These are phyloP conservation scores for Collybia sp. DNA, from an alignment of 768 basidiomycete genomes.

Conservation along the genomic window DNA sequence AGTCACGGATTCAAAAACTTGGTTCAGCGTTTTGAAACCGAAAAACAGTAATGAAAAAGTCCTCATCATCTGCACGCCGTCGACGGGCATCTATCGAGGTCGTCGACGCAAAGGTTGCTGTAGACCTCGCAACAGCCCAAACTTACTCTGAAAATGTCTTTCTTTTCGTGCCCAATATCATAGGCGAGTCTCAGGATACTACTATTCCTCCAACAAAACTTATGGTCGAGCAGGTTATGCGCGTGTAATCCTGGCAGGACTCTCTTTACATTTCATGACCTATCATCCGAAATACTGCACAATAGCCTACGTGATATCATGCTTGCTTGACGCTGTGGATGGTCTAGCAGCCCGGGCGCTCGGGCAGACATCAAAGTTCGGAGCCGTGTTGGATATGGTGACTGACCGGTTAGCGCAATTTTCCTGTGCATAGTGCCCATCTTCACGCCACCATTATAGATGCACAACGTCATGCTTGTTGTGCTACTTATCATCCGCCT, in stretches of 20 bases:
- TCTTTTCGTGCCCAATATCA: constrained; percentile 94
- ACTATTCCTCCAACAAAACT: constrained; percentile 1
- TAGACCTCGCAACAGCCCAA: constrained; percentile 84
- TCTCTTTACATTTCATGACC: constrained; percentile 91
- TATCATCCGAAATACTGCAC: constrained; percentile 93
- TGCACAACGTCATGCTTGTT: constrained; percentile 95
- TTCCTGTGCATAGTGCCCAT: background rate
- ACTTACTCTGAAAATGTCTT: constrained; percentile 94
- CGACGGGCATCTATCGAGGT: constrained; percentile 51
- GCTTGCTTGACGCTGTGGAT: constrained; percentile 92
- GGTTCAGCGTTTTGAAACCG: too few species aligned
- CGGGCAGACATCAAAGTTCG: constrained; percentile 93
- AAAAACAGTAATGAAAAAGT: constrained; percentile 17
- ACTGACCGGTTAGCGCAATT: constrained; percentile 78
- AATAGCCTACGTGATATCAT: constrained; percentile 82
- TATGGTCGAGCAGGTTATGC: constrained; percentile 62
- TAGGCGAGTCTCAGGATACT: constrained; percentile 51
- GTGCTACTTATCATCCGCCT: constrained; percentile 89
- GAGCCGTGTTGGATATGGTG: constrained; percentile 98
- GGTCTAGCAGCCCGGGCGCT: constrained; percentile 87
- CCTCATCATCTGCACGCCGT: constrained; percentile 38
- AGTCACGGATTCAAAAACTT: too few species aligned
- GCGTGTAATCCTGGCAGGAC: constrained; percentile 84
- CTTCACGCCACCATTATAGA: constrained; percentile 33
- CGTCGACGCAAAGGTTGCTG: constrained; percentile 82